A percentile compares a stretch with the other conserved stretches of the same genome.
Evolutionary conservation across 1,139 yeast genomes (phyloP).

Genomic region (Debaryomycetaceae sp.): DNA sequence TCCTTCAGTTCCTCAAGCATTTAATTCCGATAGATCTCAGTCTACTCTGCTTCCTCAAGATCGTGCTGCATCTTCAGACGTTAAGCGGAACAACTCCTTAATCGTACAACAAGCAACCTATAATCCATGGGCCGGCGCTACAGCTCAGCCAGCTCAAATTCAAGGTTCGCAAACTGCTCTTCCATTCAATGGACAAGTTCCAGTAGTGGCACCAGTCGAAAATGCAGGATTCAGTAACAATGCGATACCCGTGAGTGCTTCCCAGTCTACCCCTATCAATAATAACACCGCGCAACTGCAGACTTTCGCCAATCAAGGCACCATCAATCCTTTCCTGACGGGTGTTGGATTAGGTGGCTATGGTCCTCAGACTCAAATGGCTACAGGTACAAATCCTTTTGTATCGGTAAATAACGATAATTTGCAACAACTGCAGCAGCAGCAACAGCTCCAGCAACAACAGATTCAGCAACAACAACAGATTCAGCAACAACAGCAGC

Average conservation of each 20-base stretch:
- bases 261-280: not conserved
- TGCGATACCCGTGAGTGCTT: not conserved
- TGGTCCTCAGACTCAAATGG: slow-evolving; percentile 27
- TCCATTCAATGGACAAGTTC: not conserved
- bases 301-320: slow-evolving; percentile 4
- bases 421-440: not conserved
- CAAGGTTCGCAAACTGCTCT: not conserved
- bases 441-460: slow-evolving; percentile 2
- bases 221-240: not conserved
- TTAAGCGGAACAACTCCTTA: slow-evolving; percentile 26
- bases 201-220: not conserved
- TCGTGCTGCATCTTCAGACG: slow-evolving; percentile 5
- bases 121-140: slow-evolving; percentile 40
- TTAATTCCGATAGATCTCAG: not conserved
- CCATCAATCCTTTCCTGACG: slow-evolving; percentile 34
- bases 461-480: not conserved
- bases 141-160: not conserved
- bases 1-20: not conserved
- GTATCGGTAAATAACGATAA: slow-evolving; percentile 6
- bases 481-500: not conserved
- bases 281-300: slow-evolving; percentile 5
- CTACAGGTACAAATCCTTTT: slow-evolving; percentile 27
- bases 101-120: slow-evolving; percentile 42
- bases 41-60: not conserved
- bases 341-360: slow-evolving; percentile 62